phyloP scores from a whole-genome alignment of 169 alveolate species.

The Plasmodium gallinaceum region DNA sequence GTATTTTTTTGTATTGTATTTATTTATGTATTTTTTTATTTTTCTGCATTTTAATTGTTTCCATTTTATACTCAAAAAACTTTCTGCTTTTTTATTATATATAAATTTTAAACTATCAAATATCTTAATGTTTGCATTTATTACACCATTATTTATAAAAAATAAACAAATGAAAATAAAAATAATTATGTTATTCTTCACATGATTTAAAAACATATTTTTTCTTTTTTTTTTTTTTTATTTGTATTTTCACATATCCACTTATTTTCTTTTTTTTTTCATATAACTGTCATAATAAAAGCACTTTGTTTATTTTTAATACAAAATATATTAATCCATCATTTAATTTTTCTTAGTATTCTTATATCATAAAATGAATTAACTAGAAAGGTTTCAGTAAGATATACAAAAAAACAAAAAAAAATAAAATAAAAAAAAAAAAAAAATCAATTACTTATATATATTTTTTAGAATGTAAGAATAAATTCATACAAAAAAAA shows the following conservation, averaged over 20 bases:
- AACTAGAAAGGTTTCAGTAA: too few species aligned
- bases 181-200: constrained; percentile 16
- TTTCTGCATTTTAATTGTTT: not conserved
- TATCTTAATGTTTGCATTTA: not conserved
- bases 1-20: not conserved
- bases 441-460: too few species aligned
- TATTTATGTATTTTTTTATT: not conserved
- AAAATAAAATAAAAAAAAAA: too few species aligned
- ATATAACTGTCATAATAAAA: not conserved
- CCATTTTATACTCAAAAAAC: not conserved
- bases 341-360: too few species aligned
- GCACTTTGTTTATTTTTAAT: not conserved
- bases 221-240: constrained; percentile 11
- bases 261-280: not conserved
- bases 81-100: constrained; percentile 2
- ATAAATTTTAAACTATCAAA: not conserved
- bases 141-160: constrained; percentile 1
- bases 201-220: constrained; percentile 71
- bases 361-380: too few species aligned
- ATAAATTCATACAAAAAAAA: too few species aligned
- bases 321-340: not conserved
- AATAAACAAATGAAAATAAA: constrained; percentile 36
- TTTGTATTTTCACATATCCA: not conserved
- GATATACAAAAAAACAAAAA: too few species aligned
- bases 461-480: too few species aligned